Percentiles rank a stretch among this genome's conserved stretches.
Conservation (phyloP, 306 rosid species). For the Calophaca sinica region DNA sequence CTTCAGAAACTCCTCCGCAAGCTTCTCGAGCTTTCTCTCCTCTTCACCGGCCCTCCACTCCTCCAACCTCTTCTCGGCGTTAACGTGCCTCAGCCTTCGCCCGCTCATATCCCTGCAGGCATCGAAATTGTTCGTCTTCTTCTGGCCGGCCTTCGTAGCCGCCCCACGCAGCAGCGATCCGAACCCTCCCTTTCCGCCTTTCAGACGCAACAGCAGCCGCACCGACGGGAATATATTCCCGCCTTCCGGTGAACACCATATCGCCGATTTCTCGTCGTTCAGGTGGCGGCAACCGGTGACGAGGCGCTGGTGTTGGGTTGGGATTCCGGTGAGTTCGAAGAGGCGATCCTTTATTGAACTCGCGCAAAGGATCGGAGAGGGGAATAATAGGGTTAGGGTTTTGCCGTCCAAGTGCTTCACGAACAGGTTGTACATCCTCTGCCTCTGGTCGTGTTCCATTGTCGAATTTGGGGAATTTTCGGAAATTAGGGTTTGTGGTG, state of each 20-base stretch:
- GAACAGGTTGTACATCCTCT: conserved; percentile 65
- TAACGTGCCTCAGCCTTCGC: conserved; percentile 89
- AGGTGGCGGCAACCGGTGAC: conserved; percentile 66
- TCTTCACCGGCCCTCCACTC: conserved; percentile 89
- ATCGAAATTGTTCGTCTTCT: conserved; percentile 94
- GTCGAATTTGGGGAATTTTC: conserved; percentile 16
- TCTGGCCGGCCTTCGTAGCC: conserved; percentile 94
- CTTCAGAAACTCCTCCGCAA: conserved; percentile 82
- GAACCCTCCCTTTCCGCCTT: conserved; percentile 97
- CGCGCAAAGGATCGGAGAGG: conserved; percentile 57
- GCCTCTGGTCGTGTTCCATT: conserved; percentile 53
- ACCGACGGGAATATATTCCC: conserved; percentile 67
- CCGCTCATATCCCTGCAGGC: conserved; percentile 99
- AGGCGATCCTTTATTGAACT: conserved; percentile 66
- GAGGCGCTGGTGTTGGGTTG: conserved; percentile 74
- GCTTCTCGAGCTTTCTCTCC: conserved; percentile 77
- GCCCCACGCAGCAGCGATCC: conserved; percentile 95
- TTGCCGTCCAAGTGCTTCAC: conserved; percentile 82
- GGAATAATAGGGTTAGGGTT: conserved; percentile 77
- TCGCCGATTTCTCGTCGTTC: conserved; percentile 53
- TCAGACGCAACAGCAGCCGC: conserved; percentile 65
- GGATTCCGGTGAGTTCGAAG: conserved; percentile 70
- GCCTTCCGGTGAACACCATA: conserved; percentile 54
- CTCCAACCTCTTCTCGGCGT: conserved; percentile 91
- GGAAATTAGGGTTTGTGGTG: conserved; percentile 36